Evolutionary conservation across 176 grass and related monocot species (phyloP), one percentile per base, ranked within the genome.

Genomic region (Cenchrus fungigraminus): DNA sequence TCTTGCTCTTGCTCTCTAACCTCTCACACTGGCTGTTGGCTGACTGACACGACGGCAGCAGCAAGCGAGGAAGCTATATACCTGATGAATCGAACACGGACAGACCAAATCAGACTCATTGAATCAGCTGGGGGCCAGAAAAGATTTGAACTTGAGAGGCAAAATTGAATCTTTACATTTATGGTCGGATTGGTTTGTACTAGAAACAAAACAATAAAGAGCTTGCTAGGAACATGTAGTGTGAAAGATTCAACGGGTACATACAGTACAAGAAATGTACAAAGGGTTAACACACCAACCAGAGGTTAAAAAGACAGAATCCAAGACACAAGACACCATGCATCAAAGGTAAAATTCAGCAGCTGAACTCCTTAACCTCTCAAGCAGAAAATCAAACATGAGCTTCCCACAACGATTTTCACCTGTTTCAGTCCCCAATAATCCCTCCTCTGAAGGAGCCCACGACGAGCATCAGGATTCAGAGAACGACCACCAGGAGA

Each of bases 121-220:
- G 20, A 31, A 20, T 52, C 17, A 76, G 72, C 37, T 76, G 79
- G 86, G 79, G 79, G 29, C 55, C 29, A 61, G 62, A 64, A 68
- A 62, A 59, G 69, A 83, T 83, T 73, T 22, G 69, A 62, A 28
- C 28, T 42, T 50, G 77, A 1, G 62, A 52, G 16, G 17, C 42
- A n/a, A 46, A 14, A 69, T 59, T 47, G 31, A 54, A 64, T 53
- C 2, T 73, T 78, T 73, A 74, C 82, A 76, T 77, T 86, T 56
- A 90, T 74, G 80, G 59, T 44, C 60, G 61, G 84, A 83, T 83
- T 73, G 84, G 56, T 28, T 72, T 28, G 88, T 90, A 90, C 89
- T 68, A 17, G 51, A 55, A 83, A 53, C 68, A 84, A 75, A 8
- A 8, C 6, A 57, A 74, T 87, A 87, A 90, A 79, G 68, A 19